phyloP scores from a whole-genome alignment of 139 green algal species.

The Klebsormidium nitens region DNA sequence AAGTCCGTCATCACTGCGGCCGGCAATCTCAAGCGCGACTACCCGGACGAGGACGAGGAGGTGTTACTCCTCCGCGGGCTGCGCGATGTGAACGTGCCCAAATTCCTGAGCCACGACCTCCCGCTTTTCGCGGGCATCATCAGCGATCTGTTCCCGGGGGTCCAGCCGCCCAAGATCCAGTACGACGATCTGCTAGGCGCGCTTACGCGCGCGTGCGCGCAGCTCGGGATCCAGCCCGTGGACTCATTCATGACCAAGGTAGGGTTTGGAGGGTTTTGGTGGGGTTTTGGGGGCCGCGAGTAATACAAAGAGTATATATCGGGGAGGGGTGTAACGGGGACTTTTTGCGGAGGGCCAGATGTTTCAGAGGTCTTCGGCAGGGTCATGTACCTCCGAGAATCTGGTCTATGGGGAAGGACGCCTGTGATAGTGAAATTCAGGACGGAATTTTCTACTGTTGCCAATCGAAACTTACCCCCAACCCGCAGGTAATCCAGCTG shows the following conservation, averaged over 20 bases:
- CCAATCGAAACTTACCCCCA: no score
- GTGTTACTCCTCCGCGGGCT: constrained; percentile 63
- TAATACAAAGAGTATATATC: no score
- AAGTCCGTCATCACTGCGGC: constrained; percentile 73
- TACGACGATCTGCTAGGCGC: constrained; percentile 38
- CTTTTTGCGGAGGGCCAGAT: no score
- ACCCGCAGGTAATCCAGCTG: no score
- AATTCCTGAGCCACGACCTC: constrained; percentile 68
- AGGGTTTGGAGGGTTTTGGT: no score
- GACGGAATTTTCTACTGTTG: no score
- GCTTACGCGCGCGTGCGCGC: constrained; percentile 43
- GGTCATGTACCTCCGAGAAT: no score
- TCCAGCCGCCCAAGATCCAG: constrained; percentile 27
- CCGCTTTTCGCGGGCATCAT: constrained; percentile 74
- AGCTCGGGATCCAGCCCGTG: constrained; percentile 54
- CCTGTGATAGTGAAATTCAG: no score
- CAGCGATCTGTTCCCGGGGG: constrained; percentile 64
- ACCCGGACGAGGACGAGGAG: constrained; percentile 61
- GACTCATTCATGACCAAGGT: constrained; percentile 59
- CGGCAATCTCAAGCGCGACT: constrained; percentile 73
- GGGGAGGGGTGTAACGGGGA: no score
- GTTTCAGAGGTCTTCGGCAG: no score
- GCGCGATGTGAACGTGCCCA: constrained; percentile 67
- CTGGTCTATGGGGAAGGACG: no score
- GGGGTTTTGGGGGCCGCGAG: no score